Conservation (phyloP, 257 asterid genomes). For the Salvia hispanica region DNA sequence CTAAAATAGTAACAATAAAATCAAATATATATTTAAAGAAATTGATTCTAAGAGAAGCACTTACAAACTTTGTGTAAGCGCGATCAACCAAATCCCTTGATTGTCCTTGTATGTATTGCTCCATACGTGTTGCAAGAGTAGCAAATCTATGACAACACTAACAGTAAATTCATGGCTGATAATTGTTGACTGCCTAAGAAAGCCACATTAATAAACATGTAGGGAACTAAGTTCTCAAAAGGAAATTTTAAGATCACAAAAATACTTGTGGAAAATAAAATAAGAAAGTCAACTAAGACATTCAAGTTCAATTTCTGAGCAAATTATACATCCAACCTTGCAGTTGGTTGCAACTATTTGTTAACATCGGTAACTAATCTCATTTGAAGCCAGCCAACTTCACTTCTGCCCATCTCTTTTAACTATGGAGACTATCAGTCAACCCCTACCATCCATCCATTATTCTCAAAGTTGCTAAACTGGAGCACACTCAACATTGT, state of each 20-base stretch:
- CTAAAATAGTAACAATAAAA: neutral
- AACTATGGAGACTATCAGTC: neutral
- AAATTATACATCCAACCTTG: constrained; percentile 11
- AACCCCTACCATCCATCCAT: constrained; percentile 9
- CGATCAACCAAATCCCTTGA: constrained; percentile 97
- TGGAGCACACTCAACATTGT: neutral
- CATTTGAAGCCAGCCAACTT: constrained; percentile 10
- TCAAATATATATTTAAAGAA: neutral
- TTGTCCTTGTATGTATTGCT: constrained; percentile 97
- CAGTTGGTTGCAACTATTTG: neutral
- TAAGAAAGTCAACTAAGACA: neutral
- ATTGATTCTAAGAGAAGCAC: constrained; percentile 36
- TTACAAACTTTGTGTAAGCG: constrained; percentile 91
- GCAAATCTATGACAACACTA: constrained; percentile 68
- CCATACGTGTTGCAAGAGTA: constrained; percentile 98
- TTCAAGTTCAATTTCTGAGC: neutral
- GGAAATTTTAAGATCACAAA: constrained; percentile 1
- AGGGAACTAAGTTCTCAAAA: constrained; percentile 17
- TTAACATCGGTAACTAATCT: constrained; percentile 2
- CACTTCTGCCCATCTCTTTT: constrained; percentile 7
- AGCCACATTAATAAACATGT: constrained; percentile 24
- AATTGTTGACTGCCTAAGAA: constrained; percentile 15
- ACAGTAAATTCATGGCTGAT: constrained; percentile 26
- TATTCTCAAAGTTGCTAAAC: constrained; percentile 1
- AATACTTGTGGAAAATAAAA: neutral